These are phyloP conservation scores for Powellomyces hirtus DNA, from an alignment of 192 early-diverging fungal species.

Conservation along the genomic window DNA sequence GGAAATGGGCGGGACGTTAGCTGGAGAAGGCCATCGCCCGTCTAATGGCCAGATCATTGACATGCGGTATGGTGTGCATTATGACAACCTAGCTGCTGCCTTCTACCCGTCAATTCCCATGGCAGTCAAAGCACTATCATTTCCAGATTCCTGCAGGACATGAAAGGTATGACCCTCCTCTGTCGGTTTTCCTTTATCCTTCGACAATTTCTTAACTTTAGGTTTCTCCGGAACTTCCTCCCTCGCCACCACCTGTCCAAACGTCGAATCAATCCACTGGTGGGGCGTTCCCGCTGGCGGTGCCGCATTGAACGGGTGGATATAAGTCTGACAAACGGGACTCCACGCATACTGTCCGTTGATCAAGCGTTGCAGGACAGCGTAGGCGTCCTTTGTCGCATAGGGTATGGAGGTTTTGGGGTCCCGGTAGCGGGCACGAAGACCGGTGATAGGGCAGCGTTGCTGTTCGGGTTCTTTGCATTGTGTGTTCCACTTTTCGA, in stretches of 20 bases:
- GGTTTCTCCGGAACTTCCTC: too few species aligned
- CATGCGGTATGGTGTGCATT: too few species aligned
- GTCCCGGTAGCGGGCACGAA: conserved; percentile 58
- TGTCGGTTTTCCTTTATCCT: too few species aligned
- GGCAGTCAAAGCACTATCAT: too few species aligned
- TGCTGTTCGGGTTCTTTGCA: not conserved
- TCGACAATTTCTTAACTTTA: too few species aligned
- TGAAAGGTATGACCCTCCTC: too few species aligned
- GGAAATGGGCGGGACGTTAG: too few species aligned
- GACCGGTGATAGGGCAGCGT: conserved; percentile 61
- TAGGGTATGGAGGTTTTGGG: conserved; percentile 59
- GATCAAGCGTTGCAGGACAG: conserved; percentile 43
- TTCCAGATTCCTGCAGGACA: too few species aligned
- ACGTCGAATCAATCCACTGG: conserved; percentile 9
- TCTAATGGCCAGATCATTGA: too few species aligned
- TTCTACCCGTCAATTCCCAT: too few species aligned
- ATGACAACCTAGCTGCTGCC: too few species aligned
- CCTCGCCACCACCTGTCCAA: conserved; percentile 5
- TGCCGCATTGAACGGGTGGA: conserved; percentile 19
- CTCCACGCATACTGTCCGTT: conserved; percentile 55
- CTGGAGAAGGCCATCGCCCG: too few species aligned
- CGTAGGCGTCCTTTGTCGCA: conserved; percentile 59
- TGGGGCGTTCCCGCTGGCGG: conserved; percentile 2
- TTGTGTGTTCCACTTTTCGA: conserved; percentile 2
- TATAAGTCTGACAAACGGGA: conserved; percentile 27